Percentiles rank a stretch among this genome's conserved stretches.
phyloP scores from a whole-genome alignment of 495 filamentous ascomycete species.

The Cercophora samala region DNA sequence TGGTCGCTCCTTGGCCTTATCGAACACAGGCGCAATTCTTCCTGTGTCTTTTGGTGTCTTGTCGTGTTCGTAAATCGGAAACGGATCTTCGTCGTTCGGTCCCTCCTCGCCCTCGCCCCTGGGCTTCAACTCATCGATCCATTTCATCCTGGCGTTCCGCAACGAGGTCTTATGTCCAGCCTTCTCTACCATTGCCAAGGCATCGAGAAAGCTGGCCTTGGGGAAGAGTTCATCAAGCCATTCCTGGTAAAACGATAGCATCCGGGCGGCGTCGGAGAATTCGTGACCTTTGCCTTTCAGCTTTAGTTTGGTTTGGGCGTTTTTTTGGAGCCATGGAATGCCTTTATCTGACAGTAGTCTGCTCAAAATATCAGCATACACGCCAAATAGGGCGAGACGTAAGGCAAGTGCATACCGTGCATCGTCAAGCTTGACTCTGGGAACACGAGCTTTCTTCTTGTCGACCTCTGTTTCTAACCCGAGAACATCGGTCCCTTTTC shows the following conservation, averaged over 20 bases:
- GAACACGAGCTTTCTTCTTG: constrained; percentile 63
- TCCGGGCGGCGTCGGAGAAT: constrained; percentile 79
- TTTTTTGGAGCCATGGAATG: constrained; percentile 74
- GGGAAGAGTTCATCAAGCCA: constrained; percentile 98
- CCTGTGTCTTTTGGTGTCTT: constrained; percentile 30
- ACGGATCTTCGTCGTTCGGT: constrained; percentile 34
- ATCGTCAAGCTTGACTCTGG: constrained; percentile 84
- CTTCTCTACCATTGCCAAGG: constrained; percentile 88
- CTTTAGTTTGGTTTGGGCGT: constrained; percentile 62
- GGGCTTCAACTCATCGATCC: constrained; percentile 76
- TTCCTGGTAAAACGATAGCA: constrained; percentile 88
- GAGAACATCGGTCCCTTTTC: constrained; percentile 45
- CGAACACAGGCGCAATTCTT: constrained; percentile 49
- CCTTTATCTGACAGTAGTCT: constrained; percentile 77
- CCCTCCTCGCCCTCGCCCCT: constrained; percentile 53
- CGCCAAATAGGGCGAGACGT: background rate
- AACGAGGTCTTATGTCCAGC: constrained; percentile 79
- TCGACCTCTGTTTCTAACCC: constrained; percentile 87
- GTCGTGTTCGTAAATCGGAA: constrained; percentile 31
- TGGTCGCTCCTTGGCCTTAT: constrained; percentile 29
- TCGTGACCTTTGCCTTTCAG: constrained; percentile 95
- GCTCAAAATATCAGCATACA: constrained; percentile 10
- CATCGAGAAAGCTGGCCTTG: constrained; percentile 89
- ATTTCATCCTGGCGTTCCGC: constrained; percentile 60
- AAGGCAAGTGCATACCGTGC: constrained; percentile 48